A percentile compares a stretch with the other conserved stretches of the same genome.
Evolutionary conservation across 2,329 filamentous ascomycete species (phyloP).

Genomic region (Hortaea werneckii): DNA sequence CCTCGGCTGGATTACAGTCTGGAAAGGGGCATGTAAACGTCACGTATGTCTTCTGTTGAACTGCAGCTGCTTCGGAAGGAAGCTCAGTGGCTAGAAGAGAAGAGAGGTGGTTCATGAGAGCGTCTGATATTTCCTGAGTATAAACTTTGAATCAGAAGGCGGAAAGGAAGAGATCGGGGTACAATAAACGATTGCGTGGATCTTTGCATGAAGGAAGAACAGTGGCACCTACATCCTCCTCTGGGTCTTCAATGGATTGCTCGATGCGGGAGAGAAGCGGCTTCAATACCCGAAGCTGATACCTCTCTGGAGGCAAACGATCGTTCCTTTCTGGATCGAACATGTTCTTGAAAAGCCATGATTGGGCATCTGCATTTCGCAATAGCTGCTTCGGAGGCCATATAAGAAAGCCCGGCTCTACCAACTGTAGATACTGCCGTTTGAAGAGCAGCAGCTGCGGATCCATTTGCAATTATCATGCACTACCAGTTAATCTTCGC

Average conservation of each 20-base stretch:
- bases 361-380: constrained; percentile 52
- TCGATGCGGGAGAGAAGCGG: constrained; percentile 61
- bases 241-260: constrained; percentile 65
- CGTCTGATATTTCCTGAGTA: constrained; percentile 68
- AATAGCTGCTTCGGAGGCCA: constrained; percentile 54
- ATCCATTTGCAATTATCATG: constrained; percentile 14
- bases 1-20: constrained; percentile 4
- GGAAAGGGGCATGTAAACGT: constrained; percentile 48
- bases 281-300: constrained; percentile 65
- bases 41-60: constrained; percentile 64
- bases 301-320: constrained; percentile 55
- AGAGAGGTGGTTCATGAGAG: constrained; percentile 61
- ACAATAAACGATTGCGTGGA: background rate
- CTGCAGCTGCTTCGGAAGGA: constrained; percentile 54
- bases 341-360: constrained; percentile 53
- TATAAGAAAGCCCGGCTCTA: constrained; percentile 48
- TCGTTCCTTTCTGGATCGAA: constrained; percentile 50
- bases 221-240: constrained; percentile 69
- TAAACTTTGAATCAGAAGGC: constrained; percentile 13
- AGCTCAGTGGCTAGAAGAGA: constrained; percentile 53
- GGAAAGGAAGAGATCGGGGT: constrained; percentile 7
- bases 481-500: background rate
- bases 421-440: constrained; percentile 70
- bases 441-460: constrained; percentile 42
- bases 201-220: constrained; percentile 1